Conservation (phyloP, 2,329 filamentous ascomycete genomes). For the Epichloe typhina region DNA sequence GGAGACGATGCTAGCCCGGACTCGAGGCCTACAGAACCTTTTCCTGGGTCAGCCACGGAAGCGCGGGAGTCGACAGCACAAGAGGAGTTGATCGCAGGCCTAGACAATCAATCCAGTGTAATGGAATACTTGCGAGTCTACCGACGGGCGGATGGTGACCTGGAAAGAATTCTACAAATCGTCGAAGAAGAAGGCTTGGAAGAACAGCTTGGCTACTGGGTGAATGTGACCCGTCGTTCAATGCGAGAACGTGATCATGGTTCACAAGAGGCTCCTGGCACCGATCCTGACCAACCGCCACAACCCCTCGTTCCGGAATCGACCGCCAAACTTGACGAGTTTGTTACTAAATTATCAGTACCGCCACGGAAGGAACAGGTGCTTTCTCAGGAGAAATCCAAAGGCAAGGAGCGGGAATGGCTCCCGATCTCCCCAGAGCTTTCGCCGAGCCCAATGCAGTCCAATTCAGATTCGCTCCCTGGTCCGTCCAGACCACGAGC, state of each 20-base stretch:
- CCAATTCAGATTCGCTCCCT: slow-evolving; percentile 5
- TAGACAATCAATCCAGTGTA: slow-evolving; percentile 13
- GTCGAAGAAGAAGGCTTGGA: slow-evolving; percentile 47
- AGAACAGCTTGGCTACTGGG: slow-evolving; percentile 45
- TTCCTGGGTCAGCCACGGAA: background rate
- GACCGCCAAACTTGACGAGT: background rate
- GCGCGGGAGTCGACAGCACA: background rate
- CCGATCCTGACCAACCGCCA: background rate
- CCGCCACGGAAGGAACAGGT: background rate
- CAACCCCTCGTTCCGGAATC: background rate
- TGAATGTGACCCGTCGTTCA: slow-evolving; percentile 34
- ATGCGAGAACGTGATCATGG: slow-evolving; percentile 11
- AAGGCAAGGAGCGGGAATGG: slow-evolving; percentile 15
- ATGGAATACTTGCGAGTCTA: slow-evolving; percentile 38
- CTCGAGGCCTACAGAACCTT: background rate
- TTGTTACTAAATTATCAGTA: background rate
- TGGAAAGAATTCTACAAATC: slow-evolving; percentile 43
- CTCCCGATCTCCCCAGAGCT: slow-evolving; percentile 5
- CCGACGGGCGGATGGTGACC: slow-evolving; percentile 45
- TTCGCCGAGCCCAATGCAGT: slow-evolving; percentile 5
- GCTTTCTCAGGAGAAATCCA: slow-evolving; percentile 4
- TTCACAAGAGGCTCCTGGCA: background rate
- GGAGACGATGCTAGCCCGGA: background rate
- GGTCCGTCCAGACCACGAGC: slow-evolving; percentile 33
- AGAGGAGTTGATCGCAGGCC: background rate